phyloP scores from a whole-genome alignment of 208 protist species.

The Trypanosoma theileri region DNA sequence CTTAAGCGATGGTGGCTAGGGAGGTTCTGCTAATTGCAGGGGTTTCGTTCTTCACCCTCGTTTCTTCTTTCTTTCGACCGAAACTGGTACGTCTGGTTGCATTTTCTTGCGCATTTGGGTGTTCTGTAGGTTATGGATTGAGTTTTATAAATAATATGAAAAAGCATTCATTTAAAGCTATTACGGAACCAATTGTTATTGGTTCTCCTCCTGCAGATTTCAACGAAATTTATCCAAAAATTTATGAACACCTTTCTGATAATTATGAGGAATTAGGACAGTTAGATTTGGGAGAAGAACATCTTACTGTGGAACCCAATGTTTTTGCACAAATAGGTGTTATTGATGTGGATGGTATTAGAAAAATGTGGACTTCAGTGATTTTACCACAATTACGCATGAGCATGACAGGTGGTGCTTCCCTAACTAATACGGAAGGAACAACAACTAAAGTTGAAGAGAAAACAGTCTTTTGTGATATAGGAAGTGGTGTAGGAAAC shows the following conservation, averaged over 20 bases:
- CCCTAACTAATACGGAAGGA: slow-evolving; percentile 28
- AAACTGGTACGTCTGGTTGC: slow-evolving; percentile 11
- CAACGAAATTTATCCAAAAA: slow-evolving; percentile 35
- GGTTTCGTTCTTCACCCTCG: background rate
- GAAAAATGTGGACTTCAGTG: slow-evolving; percentile 72
- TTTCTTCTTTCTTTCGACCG: background rate
- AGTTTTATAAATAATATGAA: slow-evolving; percentile 51
- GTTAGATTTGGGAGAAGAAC: slow-evolving; percentile 61
- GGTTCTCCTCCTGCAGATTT: slow-evolving; percentile 48
- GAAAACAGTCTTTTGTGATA: slow-evolving; percentile 76
- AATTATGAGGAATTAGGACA: slow-evolving; percentile 65
- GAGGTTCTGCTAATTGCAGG: no score
- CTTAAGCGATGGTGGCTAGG: no score
- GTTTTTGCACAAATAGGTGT: slow-evolving; percentile 81
- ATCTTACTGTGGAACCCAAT: slow-evolving; percentile 67
- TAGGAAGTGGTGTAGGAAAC: slow-evolving; percentile 84
- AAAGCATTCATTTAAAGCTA: slow-evolving; percentile 53
- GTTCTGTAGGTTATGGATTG: slow-evolving; percentile 36
- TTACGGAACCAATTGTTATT: slow-evolving; percentile 37
- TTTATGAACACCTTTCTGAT: slow-evolving; percentile 57
- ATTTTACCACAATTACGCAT: slow-evolving; percentile 47
- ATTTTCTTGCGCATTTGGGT: slow-evolving; percentile 12
- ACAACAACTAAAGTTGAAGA: slow-evolving; percentile 43
- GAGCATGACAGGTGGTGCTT: slow-evolving; percentile 1
- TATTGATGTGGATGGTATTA: slow-evolving; percentile 66